Evolutionary conservation across 306 rosid species (phyloP), one percentile per base, ranked within the genome.

Genomic region (Alnus glutinosa): DNA sequence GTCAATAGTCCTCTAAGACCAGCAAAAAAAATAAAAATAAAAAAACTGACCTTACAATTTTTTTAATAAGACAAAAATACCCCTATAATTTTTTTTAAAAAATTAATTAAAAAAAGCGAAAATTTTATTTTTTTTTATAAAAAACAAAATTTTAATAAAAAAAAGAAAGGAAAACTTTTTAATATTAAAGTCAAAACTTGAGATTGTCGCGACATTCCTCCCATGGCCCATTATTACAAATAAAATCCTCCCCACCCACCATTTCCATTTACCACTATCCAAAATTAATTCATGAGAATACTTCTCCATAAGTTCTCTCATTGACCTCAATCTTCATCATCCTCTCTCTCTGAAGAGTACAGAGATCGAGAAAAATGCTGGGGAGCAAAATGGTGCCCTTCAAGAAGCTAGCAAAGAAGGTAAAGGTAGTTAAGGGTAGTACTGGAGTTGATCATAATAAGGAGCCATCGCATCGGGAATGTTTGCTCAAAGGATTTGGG

Each of bases 401-500:
- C 66, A 89, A 82, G 85, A 92, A 91, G 81, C 86, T 95, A 57
- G 89, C 92, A 23, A 89, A 82, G 78, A 89, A 74, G 62, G 91
- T 82, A 78, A 94, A 89, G 84, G 85, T 55, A 5, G 28, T 23
- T 23, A 77, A 51, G 55, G 85, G 87, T 9, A 34, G 37, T 34
- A 34, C 2, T 34, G 82, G 86, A 77, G 79, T 55, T 48, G 87
- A 74, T 1, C 39, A 39, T 23, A 42, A 42, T 42, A 7, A 42
- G 46, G 75, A 78, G 1, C 75, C 83, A 63, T 88, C 79, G 0
- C 63, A 82, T 75, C 75, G 80, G 3, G 89, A 92, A 64, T 82
- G 80, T 63, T 77, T 88, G 79, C 86, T 92, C 9, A 79, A 79
- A 46, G 83, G 63, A 68, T 59, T 66, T 18, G 82, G 75, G 48